Conservation (phyloP, 306 rosid species). For the Gleditsia sinensis region DNA sequence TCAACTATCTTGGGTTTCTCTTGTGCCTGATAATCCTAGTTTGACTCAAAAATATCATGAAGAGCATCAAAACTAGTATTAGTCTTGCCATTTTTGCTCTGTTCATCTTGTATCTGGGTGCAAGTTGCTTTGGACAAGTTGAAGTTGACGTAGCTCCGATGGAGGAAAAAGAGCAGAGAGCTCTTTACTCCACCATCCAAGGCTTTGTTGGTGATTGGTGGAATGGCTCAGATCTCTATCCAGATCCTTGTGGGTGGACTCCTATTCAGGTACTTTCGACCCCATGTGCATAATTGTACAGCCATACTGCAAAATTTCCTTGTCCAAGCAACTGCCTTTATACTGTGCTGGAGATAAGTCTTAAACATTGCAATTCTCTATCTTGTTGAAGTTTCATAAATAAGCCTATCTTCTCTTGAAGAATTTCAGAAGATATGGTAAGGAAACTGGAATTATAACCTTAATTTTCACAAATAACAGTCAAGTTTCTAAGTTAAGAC, state of each 20-base stretch:
- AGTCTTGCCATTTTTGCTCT: slow-evolving; percentile 32
- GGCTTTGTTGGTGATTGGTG: slow-evolving; percentile 93
- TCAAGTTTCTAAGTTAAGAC: background rate
- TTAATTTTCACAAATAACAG: slow-evolving; percentile 16
- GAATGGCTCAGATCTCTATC: slow-evolving; percentile 98
- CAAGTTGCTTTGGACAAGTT: slow-evolving; percentile 54
- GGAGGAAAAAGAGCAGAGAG: slow-evolving; percentile 72
- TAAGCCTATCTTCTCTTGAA: background rate
- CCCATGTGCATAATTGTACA: background rate
- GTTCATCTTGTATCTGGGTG: slow-evolving; percentile 41
- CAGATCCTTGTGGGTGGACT: slow-evolving; percentile 99
- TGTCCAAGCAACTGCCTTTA: slow-evolving; percentile 6
- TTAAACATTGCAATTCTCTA: slow-evolving; percentile 20
- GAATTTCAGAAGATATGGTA: slow-evolving; percentile 12
- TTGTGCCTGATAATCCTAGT: slow-evolving; percentile 2
- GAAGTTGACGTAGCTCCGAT: slow-evolving; percentile 64
- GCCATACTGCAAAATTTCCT: slow-evolving; percentile 5
- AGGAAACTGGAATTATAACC: background rate
- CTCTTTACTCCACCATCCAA: slow-evolving; percentile 76
- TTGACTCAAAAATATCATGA: slow-evolving; percentile 44
- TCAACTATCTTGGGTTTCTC: slow-evolving; percentile 15
- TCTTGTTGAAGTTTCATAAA: slow-evolving; percentile 8
- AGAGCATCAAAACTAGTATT: slow-evolving; percentile 6
- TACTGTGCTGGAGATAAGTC: slow-evolving; percentile 23
- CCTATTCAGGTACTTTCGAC: slow-evolving; percentile 77